These are phyloP conservation scores for Erythrobasidium yunnanense DNA, from an alignment of 768 basidiomycete genomes.

Conservation along the genomic window DNA sequence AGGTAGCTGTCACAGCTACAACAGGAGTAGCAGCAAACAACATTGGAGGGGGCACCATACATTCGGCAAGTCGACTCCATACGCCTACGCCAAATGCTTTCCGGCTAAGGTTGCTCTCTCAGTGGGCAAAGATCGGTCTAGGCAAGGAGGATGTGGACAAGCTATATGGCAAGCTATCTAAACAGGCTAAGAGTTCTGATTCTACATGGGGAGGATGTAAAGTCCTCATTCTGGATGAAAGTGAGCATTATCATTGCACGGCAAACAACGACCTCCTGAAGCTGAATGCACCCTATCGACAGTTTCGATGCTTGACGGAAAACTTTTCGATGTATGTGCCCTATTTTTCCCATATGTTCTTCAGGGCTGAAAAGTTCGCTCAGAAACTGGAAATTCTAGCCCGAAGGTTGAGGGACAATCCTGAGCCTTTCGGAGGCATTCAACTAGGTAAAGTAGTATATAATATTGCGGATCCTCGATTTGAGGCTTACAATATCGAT, in stretches of 20 bases:
- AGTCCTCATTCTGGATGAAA: conserved; percentile 77
- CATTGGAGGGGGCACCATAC: conserved; percentile 87
- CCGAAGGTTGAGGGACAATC: conserved; percentile 50
- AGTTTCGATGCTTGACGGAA: conserved; percentile 98
- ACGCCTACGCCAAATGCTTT: too few relatives aligned
- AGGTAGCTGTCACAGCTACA: conserved; percentile 84
- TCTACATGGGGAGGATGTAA: conserved; percentile 76
- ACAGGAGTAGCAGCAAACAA: conserved; percentile 97
- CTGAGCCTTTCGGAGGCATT: conserved; percentile 76
- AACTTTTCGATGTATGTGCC: conserved; percentile 44
- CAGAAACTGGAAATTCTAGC: conserved; percentile 50
- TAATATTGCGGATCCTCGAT: background rate
- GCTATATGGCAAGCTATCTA: conserved; percentile 54
- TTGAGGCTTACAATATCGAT: background rate
- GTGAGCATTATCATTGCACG: conserved; percentile 46
- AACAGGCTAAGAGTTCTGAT: conserved; percentile 57
- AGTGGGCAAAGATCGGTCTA: conserved; percentile 87
- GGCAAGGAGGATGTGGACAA: conserved; percentile 57
- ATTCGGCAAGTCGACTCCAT: too few relatives aligned
- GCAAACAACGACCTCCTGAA: background rate
- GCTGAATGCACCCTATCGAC: background rate
- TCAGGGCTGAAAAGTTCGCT: background rate
- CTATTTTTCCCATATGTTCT: background rate
- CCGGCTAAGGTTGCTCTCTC: too few relatives aligned
- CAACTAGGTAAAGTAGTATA: conserved; percentile 49